phyloP scores from a whole-genome alignment of 2,329 filamentous ascomycete species.

The Aspergillus intermedius region DNA sequence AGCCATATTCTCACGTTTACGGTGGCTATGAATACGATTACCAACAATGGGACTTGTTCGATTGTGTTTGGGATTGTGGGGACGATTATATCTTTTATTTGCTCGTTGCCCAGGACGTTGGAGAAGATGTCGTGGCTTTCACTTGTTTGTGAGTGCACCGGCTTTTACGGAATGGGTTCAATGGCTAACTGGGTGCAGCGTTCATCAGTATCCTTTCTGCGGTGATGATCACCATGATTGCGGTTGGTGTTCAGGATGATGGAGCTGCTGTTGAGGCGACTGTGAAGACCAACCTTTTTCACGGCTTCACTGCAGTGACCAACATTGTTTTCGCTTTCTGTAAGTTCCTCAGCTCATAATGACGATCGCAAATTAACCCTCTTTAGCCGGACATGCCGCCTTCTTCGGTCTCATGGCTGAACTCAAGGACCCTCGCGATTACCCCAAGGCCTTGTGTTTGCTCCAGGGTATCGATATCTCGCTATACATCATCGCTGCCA shows the following conservation, averaged over 20 bases:
- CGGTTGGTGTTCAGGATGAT: conserved; percentile 50
- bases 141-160: conserved; percentile 40
- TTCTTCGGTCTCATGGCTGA: conserved; percentile 63
- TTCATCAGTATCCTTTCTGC: conserved; percentile 59
- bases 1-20: conserved; percentile 66
- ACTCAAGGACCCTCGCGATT: conserved; percentile 55
- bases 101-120: conserved; percentile 57
- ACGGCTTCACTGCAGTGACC: conserved; percentile 55
- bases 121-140: conserved; percentile 58
- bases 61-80: conserved; percentile 59
- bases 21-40: conserved; percentile 62
- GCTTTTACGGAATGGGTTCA: too few species aligned
- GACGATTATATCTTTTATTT: conserved; percentile 51
- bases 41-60: conserved; percentile 55
- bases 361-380: conserved; percentile 38
- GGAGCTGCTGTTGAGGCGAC: conserved; percentile 32
- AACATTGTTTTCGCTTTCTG: conserved; percentile 69
- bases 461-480: conserved; percentile 54
- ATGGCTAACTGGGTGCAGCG: conserved; percentile 27
- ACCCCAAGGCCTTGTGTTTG: conserved; percentile 56
- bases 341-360: conserved; percentile 25
- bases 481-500: conserved; percentile 60
- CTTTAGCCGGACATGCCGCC: conserved; percentile 55
- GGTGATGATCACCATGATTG: conserved; percentile 61
- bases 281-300: conserved; percentile 42